A percentile compares a stretch with the other conserved stretches of the same genome.
phyloP scores from a whole-genome alignment of 2,329 filamentous ascomycete genomes.

The Fusarium sp. region DNA sequence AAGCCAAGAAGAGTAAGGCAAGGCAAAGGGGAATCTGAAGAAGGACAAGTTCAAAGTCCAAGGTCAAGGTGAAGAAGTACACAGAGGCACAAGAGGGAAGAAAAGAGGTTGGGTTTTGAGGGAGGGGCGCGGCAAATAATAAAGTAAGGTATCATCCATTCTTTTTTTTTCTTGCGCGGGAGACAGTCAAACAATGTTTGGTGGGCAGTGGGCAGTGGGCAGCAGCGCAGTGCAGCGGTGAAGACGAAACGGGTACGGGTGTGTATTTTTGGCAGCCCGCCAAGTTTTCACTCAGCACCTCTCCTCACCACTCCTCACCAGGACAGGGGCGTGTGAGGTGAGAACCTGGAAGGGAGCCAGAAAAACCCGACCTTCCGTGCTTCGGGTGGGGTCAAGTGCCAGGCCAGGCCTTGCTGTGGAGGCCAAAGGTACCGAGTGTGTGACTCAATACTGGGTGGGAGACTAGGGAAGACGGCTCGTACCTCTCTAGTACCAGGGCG shows the following conservation, averaged over 20 bases:
- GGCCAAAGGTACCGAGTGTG: constrained; percentile 29
- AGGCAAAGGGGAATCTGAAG: constrained; percentile 34
- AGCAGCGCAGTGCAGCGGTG: constrained; percentile 30
- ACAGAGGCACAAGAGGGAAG: constrained; percentile 40
- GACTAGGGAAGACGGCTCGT: constrained; percentile 27
- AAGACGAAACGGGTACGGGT: constrained; percentile 39
- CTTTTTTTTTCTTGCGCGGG: constrained; percentile 42
- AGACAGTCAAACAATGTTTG: constrained; percentile 49
- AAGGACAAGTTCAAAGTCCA: constrained; percentile 40
- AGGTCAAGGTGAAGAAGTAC: constrained; percentile 45
- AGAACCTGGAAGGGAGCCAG: constrained; percentile 33
- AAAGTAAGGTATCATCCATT: constrained; percentile 38
- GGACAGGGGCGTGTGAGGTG: constrained; percentile 36
- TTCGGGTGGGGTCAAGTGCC: constrained; percentile 42
- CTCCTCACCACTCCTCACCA: constrained; percentile 19
- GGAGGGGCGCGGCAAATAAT: constrained; percentile 50
- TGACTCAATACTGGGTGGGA: constrained; percentile 38
- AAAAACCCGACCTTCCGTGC: constrained; percentile 28
- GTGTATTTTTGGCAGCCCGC: constrained; percentile 45
- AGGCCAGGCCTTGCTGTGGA: constrained; percentile 22
- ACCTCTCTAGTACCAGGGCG: constrained; percentile 36
- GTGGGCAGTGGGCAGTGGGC: constrained; percentile 46
- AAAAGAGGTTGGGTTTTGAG: constrained; percentile 45
- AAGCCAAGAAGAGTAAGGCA: constrained; percentile 44
- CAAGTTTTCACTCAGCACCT: constrained; percentile 36